Evolutionary conservation across 306 rosid species (phyloP), one percentile per base, ranked within the genome.

Genomic region (Medicago ruthenica): DNA sequence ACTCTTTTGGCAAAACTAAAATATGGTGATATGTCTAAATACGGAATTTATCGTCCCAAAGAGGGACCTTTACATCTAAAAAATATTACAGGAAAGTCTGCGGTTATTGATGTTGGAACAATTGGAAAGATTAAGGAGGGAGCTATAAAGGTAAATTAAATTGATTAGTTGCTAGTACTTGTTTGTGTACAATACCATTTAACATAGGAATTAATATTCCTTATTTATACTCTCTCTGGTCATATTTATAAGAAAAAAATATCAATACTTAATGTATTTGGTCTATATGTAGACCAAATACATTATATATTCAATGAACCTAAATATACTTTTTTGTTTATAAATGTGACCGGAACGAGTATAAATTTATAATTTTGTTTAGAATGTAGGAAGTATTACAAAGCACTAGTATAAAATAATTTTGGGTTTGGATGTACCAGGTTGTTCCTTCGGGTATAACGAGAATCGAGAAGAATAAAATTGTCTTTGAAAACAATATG

Each of bases 41-140:
- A 60, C 0, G 89, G 87, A 1, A 83, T 88, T 57, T 13, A 9
- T 67, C 76, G 79, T 0, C 92, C 96, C 7, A 42, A 31, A 5
- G 6, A 44, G 9, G 96, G 93, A 3, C 92, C 92, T 0, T 85
- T 90, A 45, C 15, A 21, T 27, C 71, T 77, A 9, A 88, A 90
- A 83, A 3, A 16, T 2, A 1, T 15, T 7, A 41, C 71, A 1
- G 89, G 93, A 1, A 81, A 79, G 8, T 42, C 89, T 27, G 84
- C 87, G 0, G 78, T 87, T 40, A 34, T 90, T 13, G 93, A 90
- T 9, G 87, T 86, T 42, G 93, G 96, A 15, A 76, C 87, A 15
- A 10, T 85, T 22, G n/a, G 0, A 27, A 86, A 67, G 81, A 90
- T 90, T 34, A 76, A 59, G 47, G 63, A 48, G 0, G 88, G 87